These are phyloP conservation scores for Spongiforma sp. DNA, from an alignment of 1,284 basidiomycete species.

Conservation along the genomic window DNA sequence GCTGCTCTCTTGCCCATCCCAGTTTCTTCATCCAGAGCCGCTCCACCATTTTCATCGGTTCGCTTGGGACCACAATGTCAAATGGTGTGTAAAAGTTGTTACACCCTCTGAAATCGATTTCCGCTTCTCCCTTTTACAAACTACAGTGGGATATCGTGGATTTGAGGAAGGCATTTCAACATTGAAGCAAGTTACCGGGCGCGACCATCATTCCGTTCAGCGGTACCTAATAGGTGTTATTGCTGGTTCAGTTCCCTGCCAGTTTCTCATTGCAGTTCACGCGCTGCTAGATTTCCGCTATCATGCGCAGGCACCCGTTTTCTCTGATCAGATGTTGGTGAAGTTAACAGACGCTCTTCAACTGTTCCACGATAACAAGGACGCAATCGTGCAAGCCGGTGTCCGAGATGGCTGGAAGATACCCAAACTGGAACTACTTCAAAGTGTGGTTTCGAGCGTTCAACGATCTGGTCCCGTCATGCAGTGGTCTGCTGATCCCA, in stretches of 20 bases:
- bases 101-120: neutral
- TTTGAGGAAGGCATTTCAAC: constrained; percentile 11
- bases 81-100: neutral
- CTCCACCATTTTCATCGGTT: neutral
- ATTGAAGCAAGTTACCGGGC: constrained; percentile 12
- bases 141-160: neutral
- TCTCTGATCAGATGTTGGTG: neutral
- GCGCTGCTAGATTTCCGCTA: neutral
- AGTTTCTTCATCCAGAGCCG: neutral
- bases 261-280: neutral
- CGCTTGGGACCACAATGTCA: constrained; percentile 1
- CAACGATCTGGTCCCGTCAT: neutral
- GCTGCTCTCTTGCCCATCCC: neutral
- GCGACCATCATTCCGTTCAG: constrained; percentile 3
- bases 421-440: constrained; percentile 2
- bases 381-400: neutral
- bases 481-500: neutral
- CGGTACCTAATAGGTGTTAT: neutral
- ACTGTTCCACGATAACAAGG: neutral
- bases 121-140: neutral
- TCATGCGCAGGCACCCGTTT: neutral
- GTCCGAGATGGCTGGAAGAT: neutral
- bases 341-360: neutral
- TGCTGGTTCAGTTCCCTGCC: neutral
- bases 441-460: neutral